Evolutionary conservation across 768 basidiomycete genomes (phyloP), one percentile per base, ranked within the genome.

Genomic region (Amyloporia xantha): DNA sequence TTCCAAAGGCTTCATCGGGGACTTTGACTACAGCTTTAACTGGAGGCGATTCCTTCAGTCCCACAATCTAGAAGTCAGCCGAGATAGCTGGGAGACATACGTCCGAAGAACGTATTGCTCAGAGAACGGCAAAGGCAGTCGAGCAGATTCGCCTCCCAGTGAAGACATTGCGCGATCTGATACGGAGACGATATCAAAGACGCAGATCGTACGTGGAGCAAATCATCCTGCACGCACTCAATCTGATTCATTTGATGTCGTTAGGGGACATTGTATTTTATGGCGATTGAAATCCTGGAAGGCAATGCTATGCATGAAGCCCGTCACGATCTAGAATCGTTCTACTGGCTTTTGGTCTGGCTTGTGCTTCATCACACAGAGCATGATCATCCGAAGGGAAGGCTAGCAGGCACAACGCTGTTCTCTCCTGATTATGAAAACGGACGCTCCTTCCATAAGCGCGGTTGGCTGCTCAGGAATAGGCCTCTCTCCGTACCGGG

Each of bases 11-110:
- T 54, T 57, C 50, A 5, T 54, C 3, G 49, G 45, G 24, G 55
- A 57, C 33, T 53, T 44, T 17, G 55, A 57, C 33, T 52, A 54
- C 17, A 53, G 52, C 37, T 49, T 54, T 37, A 45, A 45, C 19
- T 45, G 44, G 44, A 36, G 36, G 44, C 7, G 3, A 23, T 20
- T 33, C 30, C 23, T 45, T n/a, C 13, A 24, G 5, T 6, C 2
- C 4, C 44, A 20, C 2, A n/a, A 33, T 10, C 17, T 3, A 5
- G 20, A 35, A 19, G n/a, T 10, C 26, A 45, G 12, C 5, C 27
- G 33, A 7, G 44, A 45, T 11, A 45, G 44, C 20, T 45, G 44
- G 44, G 26, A 43, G 6, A 10, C 12, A 28, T 43, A 26, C 15
- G 42, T 17, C 26, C 7, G 42, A 19, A 7, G 15, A 33, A n/a